phyloP scores from a whole-genome alignment of 441 rosid species.

The Arabidopsis hybrid region DNA sequence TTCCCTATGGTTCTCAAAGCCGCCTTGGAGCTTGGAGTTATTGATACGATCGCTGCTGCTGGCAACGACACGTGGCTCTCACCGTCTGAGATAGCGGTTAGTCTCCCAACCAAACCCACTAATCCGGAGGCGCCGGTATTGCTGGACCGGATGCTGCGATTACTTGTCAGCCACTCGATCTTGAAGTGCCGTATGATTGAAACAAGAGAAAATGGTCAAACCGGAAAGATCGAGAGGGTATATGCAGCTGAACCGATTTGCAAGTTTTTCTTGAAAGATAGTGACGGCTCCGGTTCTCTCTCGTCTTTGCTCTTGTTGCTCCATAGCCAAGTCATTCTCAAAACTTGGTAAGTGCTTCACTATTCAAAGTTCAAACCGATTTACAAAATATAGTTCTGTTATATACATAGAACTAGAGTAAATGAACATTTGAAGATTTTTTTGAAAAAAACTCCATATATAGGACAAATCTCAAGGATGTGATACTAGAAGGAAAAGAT shows the following conservation, averaged over 20 bases:
- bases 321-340: conserved; percentile 16
- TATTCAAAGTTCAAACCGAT: background rate
- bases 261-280: conserved; percentile 33
- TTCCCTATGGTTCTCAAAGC: conserved; percentile 42
- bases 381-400: background rate
- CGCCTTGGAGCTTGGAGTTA: conserved; percentile 39
- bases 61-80: conserved; percentile 29
- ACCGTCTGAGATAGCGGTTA: conserved; percentile 23
- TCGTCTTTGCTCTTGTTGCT: conserved; percentile 27
- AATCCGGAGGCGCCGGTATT: conserved; percentile 36
- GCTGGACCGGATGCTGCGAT: conserved; percentile 36
- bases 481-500: conserved; percentile 39
- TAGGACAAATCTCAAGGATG: conserved; percentile 41
- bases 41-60: conserved; percentile 30
- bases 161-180: conserved; percentile 33
- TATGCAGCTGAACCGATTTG: conserved; percentile 41
- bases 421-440: background rate
- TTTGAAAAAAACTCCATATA: background rate
- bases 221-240: conserved; percentile 24
- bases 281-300: conserved; percentile 38
- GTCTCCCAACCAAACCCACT: conserved; percentile 39
- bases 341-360: conserved; percentile 32
- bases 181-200: conserved; percentile 27
- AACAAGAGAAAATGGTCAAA: conserved; percentile 13
- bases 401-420: background rate